Conservation (phyloP, 805 yeast species). For the Jamesozyma lodderae region DNA sequence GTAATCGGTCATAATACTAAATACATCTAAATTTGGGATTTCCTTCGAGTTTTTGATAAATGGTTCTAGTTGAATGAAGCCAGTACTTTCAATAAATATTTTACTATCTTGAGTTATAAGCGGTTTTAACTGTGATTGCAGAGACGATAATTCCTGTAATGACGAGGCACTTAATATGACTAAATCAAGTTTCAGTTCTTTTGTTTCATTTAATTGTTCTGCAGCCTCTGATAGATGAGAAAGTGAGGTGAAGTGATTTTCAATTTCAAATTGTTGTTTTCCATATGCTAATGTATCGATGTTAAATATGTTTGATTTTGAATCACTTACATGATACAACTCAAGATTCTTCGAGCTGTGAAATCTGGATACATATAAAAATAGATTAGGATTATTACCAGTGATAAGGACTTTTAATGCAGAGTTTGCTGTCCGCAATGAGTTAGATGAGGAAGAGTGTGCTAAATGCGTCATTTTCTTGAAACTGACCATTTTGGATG, state of each 20-base stretch:
- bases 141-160: slow-evolving; percentile 38
- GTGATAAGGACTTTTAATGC: slow-evolving; percentile 13
- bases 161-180: slow-evolving; percentile 39
- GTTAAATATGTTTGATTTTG: slow-evolving; percentile 8
- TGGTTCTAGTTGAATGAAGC: slow-evolving; percentile 60
- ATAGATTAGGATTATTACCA: slow-evolving; percentile 21
- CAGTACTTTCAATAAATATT: slow-evolving; percentile 55
- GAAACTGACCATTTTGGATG: background rate
- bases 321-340: slow-evolving; percentile 19
- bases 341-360: slow-evolving; percentile 15
- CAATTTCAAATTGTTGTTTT: slow-evolving; percentile 9
- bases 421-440: background rate
- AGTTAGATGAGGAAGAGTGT: background rate
- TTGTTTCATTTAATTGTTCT: background rate
- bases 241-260: slow-evolving; percentile 21
- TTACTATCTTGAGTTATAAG: slow-evolving; percentile 36
- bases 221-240: slow-evolving; percentile 9
- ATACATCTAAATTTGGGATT: slow-evolving; percentile 30
- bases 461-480: background rate
- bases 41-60: slow-evolving; percentile 38
- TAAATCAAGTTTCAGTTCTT: slow-evolving; percentile 30
- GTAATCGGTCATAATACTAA: slow-evolving; percentile 51
- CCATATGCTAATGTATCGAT: slow-evolving; percentile 16
- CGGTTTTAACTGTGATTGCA: slow-evolving; percentile 30
- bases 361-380: slow-evolving; percentile 20